A percentile compares a stretch with the other conserved stretches of the same genome.
phyloP scores from a whole-genome alignment of 257 asterid genomes.

The Nicotiana paniculata region DNA sequence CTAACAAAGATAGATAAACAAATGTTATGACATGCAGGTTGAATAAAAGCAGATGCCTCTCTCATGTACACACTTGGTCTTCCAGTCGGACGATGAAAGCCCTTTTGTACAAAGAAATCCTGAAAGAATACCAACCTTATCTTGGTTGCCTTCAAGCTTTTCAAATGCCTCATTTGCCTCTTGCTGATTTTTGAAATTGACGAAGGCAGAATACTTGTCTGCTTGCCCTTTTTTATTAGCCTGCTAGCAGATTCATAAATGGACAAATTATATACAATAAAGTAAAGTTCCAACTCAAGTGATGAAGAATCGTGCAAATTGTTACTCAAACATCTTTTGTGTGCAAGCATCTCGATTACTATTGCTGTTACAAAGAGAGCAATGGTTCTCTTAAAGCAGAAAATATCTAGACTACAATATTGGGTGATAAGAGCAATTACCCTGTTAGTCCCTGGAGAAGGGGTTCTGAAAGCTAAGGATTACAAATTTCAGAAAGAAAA shows the following conservation, averaged over 20 bases:
- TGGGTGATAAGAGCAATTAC: too few relatives aligned
- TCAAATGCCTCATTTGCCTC: slow-evolving; percentile 64
- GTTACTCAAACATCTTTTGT: background rate
- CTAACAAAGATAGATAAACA: background rate
- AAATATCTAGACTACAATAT: background rate
- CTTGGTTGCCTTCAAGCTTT: slow-evolving; percentile 49
- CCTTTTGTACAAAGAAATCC: background rate
- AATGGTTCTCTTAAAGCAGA: background rate
- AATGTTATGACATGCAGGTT: background rate
- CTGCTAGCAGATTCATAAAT: slow-evolving; percentile 34
- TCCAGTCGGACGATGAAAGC: background rate
- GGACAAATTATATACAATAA: background rate
- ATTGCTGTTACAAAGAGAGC: background rate
- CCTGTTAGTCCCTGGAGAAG: too few relatives aligned
- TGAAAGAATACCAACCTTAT: slow-evolving; percentile 38
- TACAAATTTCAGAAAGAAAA: too few relatives aligned
- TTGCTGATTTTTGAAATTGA: slow-evolving; percentile 48
- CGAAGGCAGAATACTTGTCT: slow-evolving; percentile 40
- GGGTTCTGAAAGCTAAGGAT: too few relatives aligned
- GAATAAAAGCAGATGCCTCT: background rate
- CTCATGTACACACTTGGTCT: background rate
- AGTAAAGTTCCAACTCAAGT: background rate
- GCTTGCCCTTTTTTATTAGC: slow-evolving; percentile 25
- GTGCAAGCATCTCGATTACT: background rate
- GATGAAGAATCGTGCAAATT: background rate